These are phyloP conservation scores for Pseudogymnoascus sp. DNA, from an alignment of 2,329 filamentous ascomycete species.

Conservation along the genomic window DNA sequence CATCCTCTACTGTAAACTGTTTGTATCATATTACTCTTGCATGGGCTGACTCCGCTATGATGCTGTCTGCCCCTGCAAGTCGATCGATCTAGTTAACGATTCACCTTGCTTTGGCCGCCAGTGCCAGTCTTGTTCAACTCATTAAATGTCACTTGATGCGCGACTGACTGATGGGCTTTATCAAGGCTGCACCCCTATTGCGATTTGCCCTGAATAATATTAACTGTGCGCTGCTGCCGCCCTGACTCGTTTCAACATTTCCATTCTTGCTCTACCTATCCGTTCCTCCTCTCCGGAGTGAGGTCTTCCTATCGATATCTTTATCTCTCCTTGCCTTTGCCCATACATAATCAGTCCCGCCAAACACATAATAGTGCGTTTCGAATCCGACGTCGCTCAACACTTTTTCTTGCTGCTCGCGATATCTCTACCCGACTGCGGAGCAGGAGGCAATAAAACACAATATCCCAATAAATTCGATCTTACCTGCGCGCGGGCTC, in stretches of 20 bases:
- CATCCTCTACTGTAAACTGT: conserved; percentile 9
- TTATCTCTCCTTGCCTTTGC: neutral
- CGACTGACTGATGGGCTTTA: neutral
- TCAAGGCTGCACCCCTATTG: conserved; percentile 9
- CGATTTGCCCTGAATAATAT: neutral
- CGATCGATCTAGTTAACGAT: conserved; percentile 9
- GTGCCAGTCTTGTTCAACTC: neutral
- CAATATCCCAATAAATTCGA: neutral
- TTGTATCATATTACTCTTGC: conserved; percentile 10
- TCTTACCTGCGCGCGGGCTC: neutral
- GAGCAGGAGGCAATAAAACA: neutral
- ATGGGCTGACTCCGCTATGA: conserved; percentile 7
- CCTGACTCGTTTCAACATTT: neutral
- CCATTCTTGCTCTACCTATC: conserved; percentile 1
- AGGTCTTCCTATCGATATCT: conserved; percentile 1
- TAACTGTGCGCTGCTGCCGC: neutral
- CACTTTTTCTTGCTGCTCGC: neutral
- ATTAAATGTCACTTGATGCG: conserved; percentile 8
- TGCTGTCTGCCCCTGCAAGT: conserved; percentile 8
- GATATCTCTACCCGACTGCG: neutral
- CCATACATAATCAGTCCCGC: neutral
- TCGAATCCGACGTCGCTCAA: conserved; percentile 1
- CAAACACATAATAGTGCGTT: conserved; percentile 3
- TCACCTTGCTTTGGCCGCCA: conserved; percentile 7
- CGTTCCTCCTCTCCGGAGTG: conserved; percentile 7